Percentiles rank a stretch among this genome's conserved stretches.
Evolutionary conservation across 2,329 filamentous ascomycete species (phyloP).

Genomic region (Microsporum canis): DNA sequence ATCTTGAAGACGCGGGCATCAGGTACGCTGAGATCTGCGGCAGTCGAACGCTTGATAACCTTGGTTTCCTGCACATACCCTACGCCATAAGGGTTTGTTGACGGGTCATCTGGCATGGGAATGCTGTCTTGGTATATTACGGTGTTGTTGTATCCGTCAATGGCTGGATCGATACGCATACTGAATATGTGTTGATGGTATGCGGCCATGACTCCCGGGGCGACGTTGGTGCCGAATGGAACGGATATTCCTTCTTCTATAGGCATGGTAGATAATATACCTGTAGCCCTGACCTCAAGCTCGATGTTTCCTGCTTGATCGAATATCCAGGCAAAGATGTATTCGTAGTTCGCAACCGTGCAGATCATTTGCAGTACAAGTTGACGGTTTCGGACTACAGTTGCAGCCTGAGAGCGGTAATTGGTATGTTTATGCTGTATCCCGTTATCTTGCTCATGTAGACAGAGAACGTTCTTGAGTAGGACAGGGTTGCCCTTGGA

Average conservation of each 20-base stretch:
- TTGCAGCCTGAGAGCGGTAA: constrained; percentile 54
- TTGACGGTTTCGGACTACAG: constrained; percentile 52
- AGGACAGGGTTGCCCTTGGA: constrained; percentile 47
- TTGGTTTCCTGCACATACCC: constrained; percentile 42
- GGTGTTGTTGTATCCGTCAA: constrained; percentile 46
- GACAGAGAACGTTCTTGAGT: constrained; percentile 57
- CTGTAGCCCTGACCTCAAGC: constrained; percentile 58
- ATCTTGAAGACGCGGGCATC: constrained; percentile 49
- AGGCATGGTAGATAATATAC: constrained; percentile 55
- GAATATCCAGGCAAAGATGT: constrained; percentile 61
- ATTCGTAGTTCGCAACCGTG: constrained; percentile 62
- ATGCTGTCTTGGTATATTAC: constrained; percentile 49
- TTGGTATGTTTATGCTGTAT: constrained; percentile 64
- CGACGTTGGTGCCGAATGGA: constrained; percentile 57
- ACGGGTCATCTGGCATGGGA: constrained; percentile 45
- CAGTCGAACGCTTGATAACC: constrained; percentile 36
- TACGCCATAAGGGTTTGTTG: constrained; percentile 42
- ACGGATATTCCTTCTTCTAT: constrained; percentile 55
- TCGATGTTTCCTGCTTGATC: constrained; percentile 57
- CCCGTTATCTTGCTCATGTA: constrained; percentile 60
- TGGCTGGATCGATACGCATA: constrained; percentile 51
- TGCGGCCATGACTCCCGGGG: constrained; percentile 55
- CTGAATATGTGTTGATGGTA: constrained; percentile 72
- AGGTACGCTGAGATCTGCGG: constrained; percentile 39
- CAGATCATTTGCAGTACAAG: constrained; percentile 59